These are phyloP conservation scores for Gastrodia elata DNA, from an alignment of 106 monocot genomes.

Conservation along the genomic window DNA sequence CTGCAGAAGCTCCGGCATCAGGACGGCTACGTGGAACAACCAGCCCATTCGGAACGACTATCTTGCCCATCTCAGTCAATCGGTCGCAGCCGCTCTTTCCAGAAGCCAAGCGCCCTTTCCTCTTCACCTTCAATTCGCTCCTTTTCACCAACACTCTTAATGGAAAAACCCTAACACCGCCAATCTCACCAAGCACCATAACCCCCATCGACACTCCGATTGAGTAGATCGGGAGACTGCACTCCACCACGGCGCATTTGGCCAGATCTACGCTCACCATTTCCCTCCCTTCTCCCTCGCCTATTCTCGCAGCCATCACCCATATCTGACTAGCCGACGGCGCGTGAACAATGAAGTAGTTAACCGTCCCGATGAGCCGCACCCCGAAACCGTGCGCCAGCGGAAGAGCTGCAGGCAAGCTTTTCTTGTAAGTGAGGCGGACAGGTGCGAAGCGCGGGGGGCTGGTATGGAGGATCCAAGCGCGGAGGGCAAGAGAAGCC, in stretches of 20 bases:
- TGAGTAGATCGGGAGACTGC: conserved; percentile 8
- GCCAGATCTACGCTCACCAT: conserved; percentile 5
- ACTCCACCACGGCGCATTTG: conserved; percentile 21
- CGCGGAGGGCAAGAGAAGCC: conserved; percentile 8
- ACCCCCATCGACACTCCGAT: conserved; percentile 14
- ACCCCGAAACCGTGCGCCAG: conserved; percentile 17
- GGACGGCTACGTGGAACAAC: neutral
- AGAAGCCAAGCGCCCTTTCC: conserved; percentile 4
- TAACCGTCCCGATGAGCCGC: conserved; percentile 14
- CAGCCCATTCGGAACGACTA: conserved; percentile 3
- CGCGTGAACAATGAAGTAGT: conserved; percentile 15
- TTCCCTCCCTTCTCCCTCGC: neutral
- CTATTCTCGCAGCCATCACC: conserved; percentile 12
- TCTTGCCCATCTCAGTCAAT: neutral
- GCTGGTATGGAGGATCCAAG: conserved; percentile 15
- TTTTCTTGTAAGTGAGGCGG: conserved; percentile 10
- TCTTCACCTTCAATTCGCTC: conserved; percentile 1
- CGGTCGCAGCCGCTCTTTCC: conserved; percentile 7
- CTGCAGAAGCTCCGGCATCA: neutral
- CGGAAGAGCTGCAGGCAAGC: neutral
- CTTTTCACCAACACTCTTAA: conserved; percentile 16
- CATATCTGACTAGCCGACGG: conserved; percentile 13
- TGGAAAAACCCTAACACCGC: conserved; percentile 21
- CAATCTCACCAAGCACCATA: conserved; percentile 21
- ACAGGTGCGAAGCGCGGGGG: conserved; percentile 9